Evolutionary conservation across 2,329 filamentous ascomycete species (phyloP), one percentile per base, ranked within the genome.

Genomic region (Fusarium xyrophilum): DNA sequence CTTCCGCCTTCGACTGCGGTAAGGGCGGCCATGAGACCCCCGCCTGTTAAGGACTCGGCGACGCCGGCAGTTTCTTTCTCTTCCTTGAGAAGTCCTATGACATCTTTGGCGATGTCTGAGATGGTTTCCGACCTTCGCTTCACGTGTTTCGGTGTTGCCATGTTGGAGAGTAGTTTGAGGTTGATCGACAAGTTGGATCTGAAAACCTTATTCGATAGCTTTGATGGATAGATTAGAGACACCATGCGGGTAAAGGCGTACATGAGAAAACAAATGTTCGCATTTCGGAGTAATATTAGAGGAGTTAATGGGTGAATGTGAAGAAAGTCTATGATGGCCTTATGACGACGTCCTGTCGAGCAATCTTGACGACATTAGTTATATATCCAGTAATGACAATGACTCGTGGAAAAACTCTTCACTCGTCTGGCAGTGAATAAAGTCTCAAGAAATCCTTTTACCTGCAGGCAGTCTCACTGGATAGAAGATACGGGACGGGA

Each of bases 31-130:
- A 78, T 77, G 54, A 78, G 58, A 19, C 68, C 67, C 4, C 77
- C 77, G 3, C 72, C 76, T 0, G 76, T 79, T 7, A 78, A 67
- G 1, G 77, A 78, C 46, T 79, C 77, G 13, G 75, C 77, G 1
- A 77, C 73, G 10, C 65, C 72, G 21, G 76, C 25, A 4, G 73
- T 77, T 33, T 71, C 28, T 73, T 78, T 56, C 2, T 65, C 42
- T 4, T 66, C 33, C 25, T 68, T 59, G 5, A 72, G 56, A 3
- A 72, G 57, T 6, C 23, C 10, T 15, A 71, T 44, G 1, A 72
- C 62, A 39, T 72, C 70, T 7, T 59, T 53, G 4, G 65, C 67
- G 14, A 72, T 60, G 6, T 72, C 60, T 2, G 38, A 25, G n/a
- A 67, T 44, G 2, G 62, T 63, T 35, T 72, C 67, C 0, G 65